Evolutionary conservation across 257 asterid genomes (phyloP).

Genomic region (Solanum infundibuliforme): DNA sequence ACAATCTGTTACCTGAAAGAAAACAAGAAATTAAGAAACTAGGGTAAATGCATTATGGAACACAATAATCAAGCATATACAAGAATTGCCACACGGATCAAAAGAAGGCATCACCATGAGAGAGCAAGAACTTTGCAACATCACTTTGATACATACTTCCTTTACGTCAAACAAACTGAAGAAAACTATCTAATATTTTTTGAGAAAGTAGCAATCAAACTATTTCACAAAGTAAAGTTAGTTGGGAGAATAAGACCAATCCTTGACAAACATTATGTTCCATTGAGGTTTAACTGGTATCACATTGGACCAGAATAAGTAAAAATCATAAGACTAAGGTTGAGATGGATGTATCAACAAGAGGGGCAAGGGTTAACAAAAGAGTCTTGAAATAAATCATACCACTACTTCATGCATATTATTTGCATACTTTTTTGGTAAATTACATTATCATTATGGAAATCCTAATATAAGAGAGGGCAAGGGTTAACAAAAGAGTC

Average conservation of each 20-base stretch:
- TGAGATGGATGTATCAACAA: neutral
- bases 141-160: neutral
- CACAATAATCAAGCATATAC: neutral
- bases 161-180: neutral
- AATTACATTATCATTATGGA: neutral
- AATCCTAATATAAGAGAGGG: neutral
- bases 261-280: neutral
- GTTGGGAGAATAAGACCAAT: neutral
- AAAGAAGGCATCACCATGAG: neutral
- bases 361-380: neutral
- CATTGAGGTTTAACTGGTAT: neutral
- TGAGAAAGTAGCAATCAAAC: neutral
- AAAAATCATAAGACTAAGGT: neutral
- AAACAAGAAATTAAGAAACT: neutral
- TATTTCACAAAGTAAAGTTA: neutral
- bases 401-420: neutral
- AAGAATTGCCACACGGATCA: neutral
- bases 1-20: slow-evolving; percentile 10
- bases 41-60: neutral
- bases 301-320: neutral
- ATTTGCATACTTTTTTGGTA: neutral
- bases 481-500: neutral
- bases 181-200: neutral
- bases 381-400: neutral
- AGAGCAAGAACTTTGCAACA: neutral